Evolutionary conservation across 1,284 basidiomycete species (phyloP).

Genomic region (Phellinidium pouzarii): DNA sequence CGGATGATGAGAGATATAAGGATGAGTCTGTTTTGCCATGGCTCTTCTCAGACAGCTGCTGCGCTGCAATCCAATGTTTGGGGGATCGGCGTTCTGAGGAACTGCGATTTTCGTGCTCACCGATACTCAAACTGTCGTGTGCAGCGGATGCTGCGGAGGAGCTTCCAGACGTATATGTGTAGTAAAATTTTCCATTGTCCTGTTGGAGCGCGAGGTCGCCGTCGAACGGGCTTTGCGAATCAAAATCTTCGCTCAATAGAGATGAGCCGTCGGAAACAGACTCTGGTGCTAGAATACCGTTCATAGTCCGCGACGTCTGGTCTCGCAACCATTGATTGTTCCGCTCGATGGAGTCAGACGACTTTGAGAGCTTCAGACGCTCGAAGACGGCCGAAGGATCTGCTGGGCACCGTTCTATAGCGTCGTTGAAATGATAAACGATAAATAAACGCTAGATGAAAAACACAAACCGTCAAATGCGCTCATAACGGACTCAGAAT

Average conservation of each 20-base stretch:
- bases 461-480: constrained; percentile 1
- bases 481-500: constrained; percentile 20
- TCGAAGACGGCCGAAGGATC: constrained; percentile 50
- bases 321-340: constrained; percentile 78
- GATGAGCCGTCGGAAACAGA: constrained; percentile 50
- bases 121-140: constrained; percentile 28
- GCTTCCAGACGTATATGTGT: constrained; percentile 61
- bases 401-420: constrained; percentile 17
- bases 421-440: neutral
- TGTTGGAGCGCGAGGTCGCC: constrained; percentile 61
- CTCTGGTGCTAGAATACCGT: constrained; percentile 21
- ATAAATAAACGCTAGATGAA: neutral
- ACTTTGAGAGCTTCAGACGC: constrained; percentile 45
- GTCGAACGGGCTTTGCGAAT: constrained; percentile 24
- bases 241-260: constrained; percentile 21
- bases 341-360: constrained; percentile 49
- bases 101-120: constrained; percentile 19
- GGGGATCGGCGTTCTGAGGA: constrained; percentile 37
- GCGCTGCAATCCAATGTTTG: constrained; percentile 52
- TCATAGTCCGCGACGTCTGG: constrained; percentile 62
- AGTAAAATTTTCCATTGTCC: constrained; percentile 62
- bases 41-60: constrained; percentile 27
- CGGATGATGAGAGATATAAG: constrained; percentile 12
- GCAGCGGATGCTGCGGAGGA: constrained; percentile 35
- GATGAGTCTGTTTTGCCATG: constrained; percentile 19